Evolutionary conservation across 306 rosid species (phyloP), one percentile per base, ranked within the genome.

Genomic region (Cyclanthera cordifolia): DNA sequence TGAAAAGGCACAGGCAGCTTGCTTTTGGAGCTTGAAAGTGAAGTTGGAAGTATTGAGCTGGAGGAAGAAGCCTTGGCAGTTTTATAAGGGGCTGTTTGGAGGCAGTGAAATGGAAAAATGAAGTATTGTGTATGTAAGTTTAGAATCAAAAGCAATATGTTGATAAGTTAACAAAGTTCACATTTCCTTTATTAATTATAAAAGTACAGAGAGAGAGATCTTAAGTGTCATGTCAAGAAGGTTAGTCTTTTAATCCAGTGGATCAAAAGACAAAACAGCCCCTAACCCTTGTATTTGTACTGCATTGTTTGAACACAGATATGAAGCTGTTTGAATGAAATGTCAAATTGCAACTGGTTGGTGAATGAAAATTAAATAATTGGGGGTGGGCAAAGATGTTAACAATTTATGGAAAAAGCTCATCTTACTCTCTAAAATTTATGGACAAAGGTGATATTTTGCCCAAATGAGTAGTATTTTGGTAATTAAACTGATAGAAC

Each of bases 1-100:
- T 86, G 58, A 75, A 78, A 63, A 77, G 69, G 12, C 86, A 75
- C 77, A 81, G 64, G 75, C 80, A 85, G 75, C 19, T 90, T 58
- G 94, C n/a, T 87, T 12, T 87, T 34, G 76, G 57, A 55, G 67
- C 37, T 74, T 78, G 80, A 82, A 30, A 39, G 15, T 72, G 25
- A 73, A 65, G 4, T 4, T 61, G 39, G 21, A 50, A 41, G 0
- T 3, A 37, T 41, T 20, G 12, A 41, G 17, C 37, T 63, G 2
- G 41, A 19, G 15, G 45, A 61, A 37, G 23, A 24, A 55, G 66
- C 47, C 19, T 32, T 59, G 17, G 67, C 47, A 32, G 64, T 37
- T 46, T 15, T 28, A 2, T 56, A 56, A 30, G 43, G 65, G 45
- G 45, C 28, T 17, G 13, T 10, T 60, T 60, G 25, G 8, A 15